Percentiles rank a stretch among this genome's conserved stretches.
phyloP scores from a whole-genome alignment of 495 filamentous ascomycete species.

The Sporormia fimetaria region DNA sequence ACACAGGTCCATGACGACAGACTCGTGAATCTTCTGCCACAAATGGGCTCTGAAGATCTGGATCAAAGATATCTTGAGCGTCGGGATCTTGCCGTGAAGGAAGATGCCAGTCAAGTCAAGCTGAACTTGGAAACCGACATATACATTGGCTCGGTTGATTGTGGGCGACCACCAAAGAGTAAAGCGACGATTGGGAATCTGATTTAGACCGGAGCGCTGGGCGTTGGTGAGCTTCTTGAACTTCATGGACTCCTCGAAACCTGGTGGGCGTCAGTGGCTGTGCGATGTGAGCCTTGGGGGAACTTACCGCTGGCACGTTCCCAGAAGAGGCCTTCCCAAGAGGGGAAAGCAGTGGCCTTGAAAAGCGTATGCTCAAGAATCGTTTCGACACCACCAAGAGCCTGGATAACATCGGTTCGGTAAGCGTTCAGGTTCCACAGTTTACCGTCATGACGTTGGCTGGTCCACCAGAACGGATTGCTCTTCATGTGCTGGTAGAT shows the following conservation, averaged over 20 bases:
- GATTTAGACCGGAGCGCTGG: slow-evolving; percentile 95
- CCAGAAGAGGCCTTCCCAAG: slow-evolving; percentile 99
- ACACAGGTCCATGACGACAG: slow-evolving; percentile 97
- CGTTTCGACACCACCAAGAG: slow-evolving; percentile 97
- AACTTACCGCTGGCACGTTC: slow-evolving; percentile 46
- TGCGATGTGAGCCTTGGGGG: too few relatives aligned
- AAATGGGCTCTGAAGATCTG: slow-evolving; percentile 99
- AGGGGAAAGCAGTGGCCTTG: slow-evolving; percentile 97
- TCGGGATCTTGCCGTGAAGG: slow-evolving; percentile 98
- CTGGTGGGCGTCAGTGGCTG: slow-evolving; percentile 38
- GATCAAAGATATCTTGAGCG: slow-evolving; percentile 94
- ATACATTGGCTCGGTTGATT: slow-evolving; percentile 65
- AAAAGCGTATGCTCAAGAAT: slow-evolving; percentile 97
- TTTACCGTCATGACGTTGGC: slow-evolving; percentile 94
- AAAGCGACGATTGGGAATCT: slow-evolving; percentile 98
- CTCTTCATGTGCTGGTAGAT: slow-evolving; percentile 98
- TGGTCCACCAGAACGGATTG: slow-evolving; percentile 99
- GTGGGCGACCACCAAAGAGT: slow-evolving; percentile 91
- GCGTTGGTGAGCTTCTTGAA: slow-evolving; percentile 99
- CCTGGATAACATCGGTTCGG: slow-evolving; percentile 96
- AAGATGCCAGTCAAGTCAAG: slow-evolving; percentile 98
- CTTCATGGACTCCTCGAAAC: slow-evolving; percentile 85
- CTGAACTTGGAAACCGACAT: slow-evolving; percentile 97
- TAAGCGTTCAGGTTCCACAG: slow-evolving; percentile 98
- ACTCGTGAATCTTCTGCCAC: slow-evolving; percentile 99